Conservation (phyloP, 148 eudicot species). For the Cornus kousa region DNA sequence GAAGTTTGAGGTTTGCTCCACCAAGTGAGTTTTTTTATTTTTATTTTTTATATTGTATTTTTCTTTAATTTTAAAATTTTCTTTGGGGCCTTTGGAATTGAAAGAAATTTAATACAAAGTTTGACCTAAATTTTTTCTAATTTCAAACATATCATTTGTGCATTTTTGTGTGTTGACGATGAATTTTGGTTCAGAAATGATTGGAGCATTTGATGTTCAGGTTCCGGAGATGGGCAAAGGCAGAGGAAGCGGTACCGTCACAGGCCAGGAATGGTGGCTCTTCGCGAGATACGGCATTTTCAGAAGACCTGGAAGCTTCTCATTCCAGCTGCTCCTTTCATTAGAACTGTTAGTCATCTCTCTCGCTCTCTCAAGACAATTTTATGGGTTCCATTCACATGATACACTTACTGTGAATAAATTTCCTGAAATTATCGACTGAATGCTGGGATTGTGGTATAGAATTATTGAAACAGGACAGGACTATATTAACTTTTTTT, state of each 20-base stretch:
- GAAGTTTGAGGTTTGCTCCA: conserved; percentile 7
- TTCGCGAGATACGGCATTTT: conserved; percentile 42
- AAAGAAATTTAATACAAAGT: no score
- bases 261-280: conserved; percentile 39
- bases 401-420: no score
- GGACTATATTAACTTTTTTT: no score
- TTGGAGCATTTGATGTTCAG: conserved; percentile 10
- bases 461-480: no score
- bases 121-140: no score
- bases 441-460: no score
- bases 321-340: conserved; percentile 52
- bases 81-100: no score
- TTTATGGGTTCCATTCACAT: no score
- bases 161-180: not conserved
- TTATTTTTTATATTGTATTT: not conserved
- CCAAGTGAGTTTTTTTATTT: conserved; percentile 13
- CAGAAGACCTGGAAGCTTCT: conserved; percentile 38
- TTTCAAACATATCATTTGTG: not conserved
- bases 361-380: not conserved
- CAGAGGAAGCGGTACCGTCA: conserved; percentile 16
- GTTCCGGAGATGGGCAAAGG: not conserved
- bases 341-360: conserved; percentile 20
- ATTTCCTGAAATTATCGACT: not conserved
- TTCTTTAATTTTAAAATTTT: not conserved
- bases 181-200: not conserved